A percentile compares a stretch with the other conserved stretches of the same genome.
Evolutionary conservation across 2,329 filamentous ascomycete genomes (phyloP).

Genomic region (Aspergillus sp.): DNA sequence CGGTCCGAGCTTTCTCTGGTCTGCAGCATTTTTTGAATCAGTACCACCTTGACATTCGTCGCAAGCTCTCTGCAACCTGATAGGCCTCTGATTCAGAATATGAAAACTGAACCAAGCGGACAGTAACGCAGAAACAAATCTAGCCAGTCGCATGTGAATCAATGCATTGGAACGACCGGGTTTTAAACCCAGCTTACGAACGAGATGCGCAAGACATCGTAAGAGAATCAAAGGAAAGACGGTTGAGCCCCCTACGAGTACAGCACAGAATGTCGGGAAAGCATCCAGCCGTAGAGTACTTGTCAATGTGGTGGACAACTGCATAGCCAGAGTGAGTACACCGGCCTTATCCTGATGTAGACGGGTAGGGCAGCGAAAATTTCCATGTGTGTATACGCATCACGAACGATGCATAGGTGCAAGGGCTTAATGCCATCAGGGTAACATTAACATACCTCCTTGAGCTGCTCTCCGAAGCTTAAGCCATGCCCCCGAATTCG

Average conservation of each 20-base stretch:
- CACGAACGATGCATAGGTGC: slow-evolving; percentile 10
- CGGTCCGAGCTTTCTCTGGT: slow-evolving; percentile 7
- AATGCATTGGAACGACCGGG: slow-evolving; percentile 21
- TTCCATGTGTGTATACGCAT: not conserved
- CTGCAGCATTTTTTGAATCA: slow-evolving; percentile 9
- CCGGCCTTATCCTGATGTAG: not conserved
- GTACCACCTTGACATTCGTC: slow-evolving; percentile 9
- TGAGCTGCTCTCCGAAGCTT: slow-evolving; percentile 35
- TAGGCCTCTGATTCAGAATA: slow-evolving; percentile 48
- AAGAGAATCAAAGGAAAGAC: slow-evolving; percentile 41
- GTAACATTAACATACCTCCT: slow-evolving; percentile 36
- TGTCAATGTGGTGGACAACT: slow-evolving; percentile 45
- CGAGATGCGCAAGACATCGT: slow-evolving; percentile 28
- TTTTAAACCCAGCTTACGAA: slow-evolving; percentile 22
- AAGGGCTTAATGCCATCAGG: not conserved
- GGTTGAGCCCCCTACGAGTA: slow-evolving; percentile 55
- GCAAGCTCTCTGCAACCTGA: slow-evolving; percentile 19
- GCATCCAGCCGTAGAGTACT: slow-evolving; percentile 47
- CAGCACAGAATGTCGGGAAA: slow-evolving; percentile 56
- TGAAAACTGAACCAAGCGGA: slow-evolving; percentile 54
- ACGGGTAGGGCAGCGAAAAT: not conserved
- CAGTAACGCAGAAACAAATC: slow-evolving; percentile 49
- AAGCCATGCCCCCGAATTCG: slow-evolving; percentile 36
- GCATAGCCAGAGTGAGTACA: slow-evolving; percentile 23
- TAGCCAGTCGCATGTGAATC: slow-evolving; percentile 29